These are phyloP conservation scores for Aureobasidium sp. DNA, from an alignment of 2,329 filamentous ascomycete species.

Conservation along the genomic window DNA sequence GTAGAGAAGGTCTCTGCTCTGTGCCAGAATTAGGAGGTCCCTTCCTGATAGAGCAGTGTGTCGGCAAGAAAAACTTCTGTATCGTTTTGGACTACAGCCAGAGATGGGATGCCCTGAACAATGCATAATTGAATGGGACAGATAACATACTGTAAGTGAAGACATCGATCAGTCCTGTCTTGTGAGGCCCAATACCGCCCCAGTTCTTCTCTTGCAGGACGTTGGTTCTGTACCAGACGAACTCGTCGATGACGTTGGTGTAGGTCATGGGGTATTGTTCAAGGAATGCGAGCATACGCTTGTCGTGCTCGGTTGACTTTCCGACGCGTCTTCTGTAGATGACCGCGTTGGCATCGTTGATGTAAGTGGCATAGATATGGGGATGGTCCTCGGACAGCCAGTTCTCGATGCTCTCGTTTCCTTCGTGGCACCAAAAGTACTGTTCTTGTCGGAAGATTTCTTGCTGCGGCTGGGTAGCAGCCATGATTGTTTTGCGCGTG, in stretches of 20 bases:
- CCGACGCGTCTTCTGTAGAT: neutral
- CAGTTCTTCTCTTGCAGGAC: neutral
- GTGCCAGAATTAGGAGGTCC: no score
- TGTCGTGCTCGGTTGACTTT: neutral
- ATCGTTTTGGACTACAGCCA: no score
- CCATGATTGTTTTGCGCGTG: no score
- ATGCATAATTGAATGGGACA: no score
- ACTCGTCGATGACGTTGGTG: neutral
- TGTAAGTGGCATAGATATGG: neutral
- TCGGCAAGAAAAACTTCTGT: neutral
- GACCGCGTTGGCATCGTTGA: neutral
- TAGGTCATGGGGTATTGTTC: neutral
- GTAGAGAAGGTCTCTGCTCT: neutral
- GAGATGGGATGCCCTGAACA: no score
- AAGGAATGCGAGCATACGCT: neutral
- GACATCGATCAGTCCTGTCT: neutral
- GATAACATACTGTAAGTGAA: no score
- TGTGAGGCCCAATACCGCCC: neutral
- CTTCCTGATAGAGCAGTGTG: neutral
- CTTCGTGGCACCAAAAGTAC: neutral
- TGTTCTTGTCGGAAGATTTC: neutral
- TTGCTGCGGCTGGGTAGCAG: no score
- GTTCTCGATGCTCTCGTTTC: neutral
- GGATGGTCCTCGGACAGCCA: neutral
- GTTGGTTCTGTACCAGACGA: neutral